phyloP scores from a whole-genome alignment of 768 basidiomycete genomes.

The Amanita inopinata region DNA sequence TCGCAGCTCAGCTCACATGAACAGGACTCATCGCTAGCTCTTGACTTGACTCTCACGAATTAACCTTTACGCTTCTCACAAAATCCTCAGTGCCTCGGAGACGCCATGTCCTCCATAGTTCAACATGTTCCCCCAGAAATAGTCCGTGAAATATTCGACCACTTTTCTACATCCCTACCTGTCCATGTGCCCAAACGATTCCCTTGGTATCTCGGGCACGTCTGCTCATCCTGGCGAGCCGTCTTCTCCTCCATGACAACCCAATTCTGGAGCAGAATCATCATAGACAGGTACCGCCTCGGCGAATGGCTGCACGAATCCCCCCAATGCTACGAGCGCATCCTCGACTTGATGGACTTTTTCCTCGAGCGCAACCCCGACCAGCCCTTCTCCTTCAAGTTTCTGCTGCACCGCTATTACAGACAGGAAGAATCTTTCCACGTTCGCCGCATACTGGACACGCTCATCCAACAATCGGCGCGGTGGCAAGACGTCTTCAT shows the following conservation, averaged over 20 bases:
- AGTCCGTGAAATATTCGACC: slow-evolving; percentile 16
- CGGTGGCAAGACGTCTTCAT: not conserved
- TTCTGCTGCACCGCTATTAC: not conserved
- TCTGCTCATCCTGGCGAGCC: slow-evolving; percentile 5
- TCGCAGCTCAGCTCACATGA: too few relatives aligned
- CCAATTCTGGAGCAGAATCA: not conserved
- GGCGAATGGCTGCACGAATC: not conserved
- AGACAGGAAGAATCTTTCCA: not conserved
- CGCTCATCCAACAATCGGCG: not conserved
- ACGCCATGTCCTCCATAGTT: too few relatives aligned
- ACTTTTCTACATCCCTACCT: not conserved
- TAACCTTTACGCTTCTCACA: too few relatives aligned
- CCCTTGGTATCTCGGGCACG: slow-evolving; percentile 5
- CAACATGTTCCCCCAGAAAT: slow-evolving; percentile 1
- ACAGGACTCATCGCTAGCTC: too few relatives aligned
- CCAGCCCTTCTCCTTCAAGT: slow-evolving; percentile 1
- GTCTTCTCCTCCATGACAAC: slow-evolving; percentile 1
- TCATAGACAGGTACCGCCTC: not conserved
- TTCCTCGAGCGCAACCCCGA: not conserved
- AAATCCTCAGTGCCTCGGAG: too few relatives aligned
- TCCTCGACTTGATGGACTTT: not conserved
- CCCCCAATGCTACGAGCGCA: not conserved
- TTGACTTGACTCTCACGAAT: too few relatives aligned
- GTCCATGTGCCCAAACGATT: not conserved
- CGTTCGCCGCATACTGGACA: not conserved